These are phyloP conservation scores for Gastrolobium villosum DNA, from an alignment of 306 rosid species.

Conservation along the genomic window DNA sequence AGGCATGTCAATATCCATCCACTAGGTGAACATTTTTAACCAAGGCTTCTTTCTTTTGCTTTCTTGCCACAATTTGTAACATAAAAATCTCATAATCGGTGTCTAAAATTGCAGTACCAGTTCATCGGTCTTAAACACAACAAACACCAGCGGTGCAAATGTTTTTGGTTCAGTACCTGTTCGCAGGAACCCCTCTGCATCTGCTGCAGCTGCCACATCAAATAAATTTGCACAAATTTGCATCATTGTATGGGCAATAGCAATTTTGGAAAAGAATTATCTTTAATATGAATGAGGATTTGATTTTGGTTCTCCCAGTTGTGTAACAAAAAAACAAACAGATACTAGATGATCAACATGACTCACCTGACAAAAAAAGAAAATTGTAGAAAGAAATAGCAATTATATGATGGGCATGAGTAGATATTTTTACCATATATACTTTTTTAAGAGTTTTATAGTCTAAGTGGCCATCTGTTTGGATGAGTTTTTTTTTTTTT, in stretches of 20 bases:
- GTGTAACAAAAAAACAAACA: conserved; percentile 14
- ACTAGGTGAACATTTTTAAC: conserved; percentile 63
- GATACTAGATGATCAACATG: conserved; percentile 8
- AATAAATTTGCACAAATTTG: conserved; percentile 36
- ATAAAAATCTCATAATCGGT: conserved; percentile 31
- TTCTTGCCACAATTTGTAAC: background rate
- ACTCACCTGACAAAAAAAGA: conserved; percentile 26
- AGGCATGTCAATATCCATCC: conserved; percentile 74
- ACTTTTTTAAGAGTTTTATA: too few relatives aligned
- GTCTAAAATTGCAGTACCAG: conserved; percentile 68
- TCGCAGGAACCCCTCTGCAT: conserved; percentile 62
- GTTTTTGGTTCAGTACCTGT: conserved; percentile 81
- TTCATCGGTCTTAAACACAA: conserved; percentile 76
- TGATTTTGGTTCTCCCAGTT: conserved; percentile 30
- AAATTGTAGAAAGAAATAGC: conserved; percentile 37
- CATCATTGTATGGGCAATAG: conserved; percentile 51
- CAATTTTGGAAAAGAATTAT: conserved; percentile 30
- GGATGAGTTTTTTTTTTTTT: too few relatives aligned
- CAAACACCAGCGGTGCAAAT: conserved; percentile 80
- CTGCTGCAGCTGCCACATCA: conserved; percentile 49
- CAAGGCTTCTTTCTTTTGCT: background rate
- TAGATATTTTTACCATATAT: conserved; percentile 32
- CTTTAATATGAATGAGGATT: conserved; percentile 29
- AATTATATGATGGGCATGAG: conserved; percentile 25
- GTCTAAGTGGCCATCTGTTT: too few relatives aligned